Conservation (phyloP, 2,329 filamentous ascomycete genomes). For the Penicillium brevicompactum region DNA sequence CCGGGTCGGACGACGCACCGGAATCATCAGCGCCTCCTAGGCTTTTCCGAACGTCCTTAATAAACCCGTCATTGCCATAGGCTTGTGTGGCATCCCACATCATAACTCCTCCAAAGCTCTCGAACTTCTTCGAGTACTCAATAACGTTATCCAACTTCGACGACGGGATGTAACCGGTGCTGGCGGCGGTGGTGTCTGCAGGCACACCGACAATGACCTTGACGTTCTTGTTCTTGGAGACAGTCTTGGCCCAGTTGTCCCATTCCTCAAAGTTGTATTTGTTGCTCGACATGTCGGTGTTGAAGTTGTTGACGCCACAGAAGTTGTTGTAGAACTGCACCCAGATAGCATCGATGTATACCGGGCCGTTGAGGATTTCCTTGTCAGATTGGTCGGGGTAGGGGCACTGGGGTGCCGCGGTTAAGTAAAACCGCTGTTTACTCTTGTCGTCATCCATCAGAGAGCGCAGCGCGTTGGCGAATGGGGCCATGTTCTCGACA, state of each 20-base stretch:
- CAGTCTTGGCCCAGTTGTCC: slow-evolving; percentile 65
- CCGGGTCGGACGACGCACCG: slow-evolving; percentile 41
- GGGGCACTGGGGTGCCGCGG: slow-evolving; percentile 68
- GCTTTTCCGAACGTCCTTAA: slow-evolving; percentile 46
- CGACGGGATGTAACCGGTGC: slow-evolving; percentile 58
- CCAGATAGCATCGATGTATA: slow-evolving; percentile 62
- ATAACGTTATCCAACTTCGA: slow-evolving; percentile 54
- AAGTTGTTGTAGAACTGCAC: slow-evolving; percentile 72
- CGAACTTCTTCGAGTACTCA: slow-evolving; percentile 55
- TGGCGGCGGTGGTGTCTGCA: slow-evolving; percentile 55
- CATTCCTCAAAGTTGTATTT: slow-evolving; percentile 66
- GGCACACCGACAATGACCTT: slow-evolving; percentile 66
- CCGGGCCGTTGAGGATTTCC: slow-evolving; percentile 56
- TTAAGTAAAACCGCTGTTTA: slow-evolving; percentile 62
- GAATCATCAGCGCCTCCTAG: slow-evolving; percentile 48
- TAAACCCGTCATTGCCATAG: slow-evolving; percentile 60
- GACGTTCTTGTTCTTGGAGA: slow-evolving; percentile 60
- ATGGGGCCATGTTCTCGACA: slow-evolving; percentile 62
- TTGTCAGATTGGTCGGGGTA: slow-evolving; percentile 65
- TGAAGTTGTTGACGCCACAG: slow-evolving; percentile 61
- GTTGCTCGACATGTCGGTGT: slow-evolving; percentile 48
- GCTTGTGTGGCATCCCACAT: slow-evolving; percentile 69
- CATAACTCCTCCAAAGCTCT: slow-evolving; percentile 69
- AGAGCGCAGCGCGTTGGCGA: slow-evolving; percentile 60
- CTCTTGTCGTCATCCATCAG: slow-evolving; percentile 55